phyloP scores from a whole-genome alignment of 371 early-diverging fungal species.

The Mucor mucedo region DNA sequence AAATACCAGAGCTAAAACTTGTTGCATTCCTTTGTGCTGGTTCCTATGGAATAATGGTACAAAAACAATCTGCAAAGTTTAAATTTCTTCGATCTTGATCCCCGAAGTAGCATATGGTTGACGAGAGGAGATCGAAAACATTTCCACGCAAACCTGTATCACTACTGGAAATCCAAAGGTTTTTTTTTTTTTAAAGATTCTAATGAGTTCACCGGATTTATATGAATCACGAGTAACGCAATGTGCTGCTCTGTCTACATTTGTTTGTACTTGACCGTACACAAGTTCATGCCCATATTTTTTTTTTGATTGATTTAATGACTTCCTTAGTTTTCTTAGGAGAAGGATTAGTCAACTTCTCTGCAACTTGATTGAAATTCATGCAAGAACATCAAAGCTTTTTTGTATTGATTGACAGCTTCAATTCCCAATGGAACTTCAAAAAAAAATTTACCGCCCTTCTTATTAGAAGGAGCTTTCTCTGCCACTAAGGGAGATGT shows the following conservation, averaged over 20 bases:
- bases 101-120: constrained; percentile 23
- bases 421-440: constrained; percentile 11
- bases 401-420: constrained; percentile 8
- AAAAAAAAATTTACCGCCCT: constrained; percentile 53
- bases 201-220: constrained; percentile 40
- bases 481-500: constrained; percentile 3
- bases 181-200: constrained; percentile 36
- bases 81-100: constrained; percentile 13
- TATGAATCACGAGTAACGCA: neutral
- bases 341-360: neutral
- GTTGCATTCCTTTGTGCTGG: constrained; percentile 8
- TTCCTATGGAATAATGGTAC: constrained; percentile 8
- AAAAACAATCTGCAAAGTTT: constrained; percentile 15
- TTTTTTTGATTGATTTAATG: neutral
- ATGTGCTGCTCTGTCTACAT: too few species aligned
- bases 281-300: too few species aligned
- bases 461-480: neutral
- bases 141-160: neutral
- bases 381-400: constrained; percentile 3
- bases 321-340: constrained; percentile 2
- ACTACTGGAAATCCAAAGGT: constrained; percentile 36
- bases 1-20: constrained; percentile 5
- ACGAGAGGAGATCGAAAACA: constrained; percentile 5
- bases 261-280: too few species aligned
- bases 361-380: neutral